Evolutionary conservation across 768 basidiomycete genomes (phyloP).

Genomic region (Obba rivulosa): DNA sequence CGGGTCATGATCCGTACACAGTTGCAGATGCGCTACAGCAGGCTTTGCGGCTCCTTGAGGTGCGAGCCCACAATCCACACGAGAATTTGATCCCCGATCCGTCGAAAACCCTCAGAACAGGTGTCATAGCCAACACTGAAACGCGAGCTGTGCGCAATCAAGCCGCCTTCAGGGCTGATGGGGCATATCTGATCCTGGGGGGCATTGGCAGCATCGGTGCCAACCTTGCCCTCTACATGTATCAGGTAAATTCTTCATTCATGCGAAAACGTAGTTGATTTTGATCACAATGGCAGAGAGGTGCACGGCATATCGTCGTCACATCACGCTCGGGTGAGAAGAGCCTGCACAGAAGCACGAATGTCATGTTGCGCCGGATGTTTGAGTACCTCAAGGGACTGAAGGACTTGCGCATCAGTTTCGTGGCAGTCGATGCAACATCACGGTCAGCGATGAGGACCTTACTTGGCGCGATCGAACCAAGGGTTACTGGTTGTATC

Average conservation of each 20-base stretch:
- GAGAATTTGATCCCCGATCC: background rate
- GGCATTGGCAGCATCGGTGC: slow-evolving; percentile 35
- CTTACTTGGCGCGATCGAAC: background rate
- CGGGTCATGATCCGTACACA: slow-evolving; percentile 6
- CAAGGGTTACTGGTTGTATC: slow-evolving; percentile 11
- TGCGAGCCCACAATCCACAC: background rate
- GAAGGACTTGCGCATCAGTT: slow-evolving; percentile 2
- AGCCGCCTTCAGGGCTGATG: slow-evolving; percentile 22
- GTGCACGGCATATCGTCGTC: slow-evolving; percentile 12
- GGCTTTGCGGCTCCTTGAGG: background rate
- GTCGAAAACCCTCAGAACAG: too few relatives aligned
- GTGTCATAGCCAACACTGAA: too few relatives aligned
- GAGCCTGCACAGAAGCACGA: background rate
- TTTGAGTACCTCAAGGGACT: slow-evolving; percentile 7
- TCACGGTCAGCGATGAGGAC: background rate
- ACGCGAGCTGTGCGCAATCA: background rate
- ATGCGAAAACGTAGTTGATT: background rate
- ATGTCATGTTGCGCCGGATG: slow-evolving; percentile 3
- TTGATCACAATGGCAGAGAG: slow-evolving; percentile 1
- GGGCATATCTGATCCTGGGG: slow-evolving; percentile 34
- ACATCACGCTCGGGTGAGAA: slow-evolving; percentile 9
- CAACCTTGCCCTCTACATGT: slow-evolving; percentile 37
- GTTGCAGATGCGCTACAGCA: slow-evolving; percentile 11
- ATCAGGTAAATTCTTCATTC: slow-evolving; percentile 24
- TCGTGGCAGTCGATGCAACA: slow-evolving; percentile 1